phyloP scores from a whole-genome alignment of 805 yeast genomes.

The Metschnikowia sp. region DNA sequence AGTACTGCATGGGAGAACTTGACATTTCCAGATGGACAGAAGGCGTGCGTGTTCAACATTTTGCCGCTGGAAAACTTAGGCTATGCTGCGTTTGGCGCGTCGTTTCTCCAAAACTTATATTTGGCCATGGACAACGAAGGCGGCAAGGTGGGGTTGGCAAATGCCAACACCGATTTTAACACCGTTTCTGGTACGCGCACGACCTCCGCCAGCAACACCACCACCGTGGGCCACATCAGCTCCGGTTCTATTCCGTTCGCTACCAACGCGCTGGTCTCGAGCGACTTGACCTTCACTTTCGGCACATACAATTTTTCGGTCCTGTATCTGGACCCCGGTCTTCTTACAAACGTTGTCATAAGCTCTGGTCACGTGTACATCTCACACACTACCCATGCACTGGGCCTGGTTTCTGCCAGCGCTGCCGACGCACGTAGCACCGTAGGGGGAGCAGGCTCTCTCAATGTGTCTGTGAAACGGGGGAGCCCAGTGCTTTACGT shows the following conservation, averaged over 20 bases:
- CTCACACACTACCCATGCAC: constrained; percentile 11
- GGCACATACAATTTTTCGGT: constrained; percentile 8
- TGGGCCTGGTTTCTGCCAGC: constrained; percentile 12
- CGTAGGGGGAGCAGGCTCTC: constrained; percentile 9
- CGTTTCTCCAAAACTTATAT: constrained; percentile 51
- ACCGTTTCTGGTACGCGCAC: background rate
- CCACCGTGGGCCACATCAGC: constrained; percentile 25
- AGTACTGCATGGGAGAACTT: constrained; percentile 36
- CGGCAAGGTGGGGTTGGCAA: constrained; percentile 53
- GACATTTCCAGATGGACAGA: constrained; percentile 49
- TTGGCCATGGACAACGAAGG: constrained; percentile 65
- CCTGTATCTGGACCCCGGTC: constrained; percentile 21
- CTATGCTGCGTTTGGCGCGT: constrained; percentile 53
- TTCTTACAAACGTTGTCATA: constrained; percentile 25
- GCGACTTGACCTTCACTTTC: constrained; percentile 11
- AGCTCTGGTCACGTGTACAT: constrained; percentile 28
- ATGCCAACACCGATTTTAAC: constrained; percentile 30
- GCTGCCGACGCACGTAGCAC: constrained; percentile 18
- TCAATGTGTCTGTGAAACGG: background rate
- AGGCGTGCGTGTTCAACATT: constrained; percentile 55
- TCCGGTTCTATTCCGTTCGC: constrained; percentile 55
- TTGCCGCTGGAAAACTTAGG: constrained; percentile 49
- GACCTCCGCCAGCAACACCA: constrained; percentile 12
- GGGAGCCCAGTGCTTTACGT: background rate
- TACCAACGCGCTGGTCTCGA: constrained; percentile 3